Evolutionary conservation across 2,329 filamentous ascomycete genomes (phyloP).

Genomic region (Claviceps digitariae): DNA sequence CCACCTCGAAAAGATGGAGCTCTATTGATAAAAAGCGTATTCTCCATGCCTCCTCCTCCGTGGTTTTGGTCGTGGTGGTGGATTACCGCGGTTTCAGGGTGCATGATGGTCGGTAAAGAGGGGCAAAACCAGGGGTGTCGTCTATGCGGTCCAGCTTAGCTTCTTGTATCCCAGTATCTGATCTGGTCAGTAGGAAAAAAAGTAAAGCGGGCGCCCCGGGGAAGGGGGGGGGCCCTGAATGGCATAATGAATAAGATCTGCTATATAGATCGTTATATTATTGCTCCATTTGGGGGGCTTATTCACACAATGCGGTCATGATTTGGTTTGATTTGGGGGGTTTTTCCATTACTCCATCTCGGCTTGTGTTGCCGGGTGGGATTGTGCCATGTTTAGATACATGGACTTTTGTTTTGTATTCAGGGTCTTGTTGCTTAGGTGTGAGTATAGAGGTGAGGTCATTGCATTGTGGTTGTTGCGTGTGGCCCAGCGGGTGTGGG

Average conservation of each 20-base stretch:
- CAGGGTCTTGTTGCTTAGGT: not conserved
- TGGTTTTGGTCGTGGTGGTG: no score
- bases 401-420: no score
- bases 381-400: no score
- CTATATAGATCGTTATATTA: not conserved
- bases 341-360: not conserved
- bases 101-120: not conserved
- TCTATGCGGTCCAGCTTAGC: no score
- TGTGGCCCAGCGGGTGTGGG: no score
- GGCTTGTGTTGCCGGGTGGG: not conserved
- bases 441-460: not conserved
- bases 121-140: not conserved
- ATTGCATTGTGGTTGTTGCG: not conserved
- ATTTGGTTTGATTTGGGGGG: not conserved
- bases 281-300: not conserved
- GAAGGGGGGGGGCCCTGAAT: no score
- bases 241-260: no score
- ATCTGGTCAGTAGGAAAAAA: no score
- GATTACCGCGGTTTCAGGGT: not conserved
- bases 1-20: constrained; percentile 41
- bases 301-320: no score
- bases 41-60: no score
- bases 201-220: no score
- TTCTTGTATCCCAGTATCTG: no score
- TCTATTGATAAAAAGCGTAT: constrained; percentile 16